A percentile compares a stretch with the other conserved stretches of the same genome.
These are phyloP conservation scores for Isatis lusitanica DNA, from an alignment of 441 rosid species.

Conservation along the genomic window DNA sequence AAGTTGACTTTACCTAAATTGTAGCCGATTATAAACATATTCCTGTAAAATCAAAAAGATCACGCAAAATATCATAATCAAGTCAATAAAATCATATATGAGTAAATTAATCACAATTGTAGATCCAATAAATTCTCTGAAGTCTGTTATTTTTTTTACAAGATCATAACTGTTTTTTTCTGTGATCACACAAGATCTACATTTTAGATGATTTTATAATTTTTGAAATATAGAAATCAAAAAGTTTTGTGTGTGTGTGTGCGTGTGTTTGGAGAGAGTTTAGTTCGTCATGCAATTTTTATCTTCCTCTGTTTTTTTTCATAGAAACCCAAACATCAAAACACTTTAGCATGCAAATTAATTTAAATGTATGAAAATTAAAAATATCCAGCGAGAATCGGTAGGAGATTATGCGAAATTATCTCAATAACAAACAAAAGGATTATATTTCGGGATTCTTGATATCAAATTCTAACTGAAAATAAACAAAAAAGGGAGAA, in stretches of 20 bases:
- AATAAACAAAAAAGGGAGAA: not conserved
- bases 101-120: not conserved
- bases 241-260: not conserved
- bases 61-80: not conserved
- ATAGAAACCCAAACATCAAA: slow-evolving; percentile 32
- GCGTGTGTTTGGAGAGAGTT: slow-evolving; percentile 8
- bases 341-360: slow-evolving; percentile 30
- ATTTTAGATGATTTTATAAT: not conserved
- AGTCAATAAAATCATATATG: slow-evolving; percentile 6
- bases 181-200: not conserved
- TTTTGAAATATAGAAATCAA: not conserved
- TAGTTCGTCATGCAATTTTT: slow-evolving; percentile 27
- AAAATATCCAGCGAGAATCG: not conserved
- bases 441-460: not conserved
- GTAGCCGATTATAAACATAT: slow-evolving; percentile 86
- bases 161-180: not conserved
- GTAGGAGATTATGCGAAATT: not conserved
- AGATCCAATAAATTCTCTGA: slow-evolving; percentile 18
- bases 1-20: slow-evolving; percentile 59
- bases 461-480: not conserved
- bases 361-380: not conserved
- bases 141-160: not conserved
- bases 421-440: not conserved
- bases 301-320: slow-evolving; percentile 23
- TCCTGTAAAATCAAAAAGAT: slow-evolving; percentile 49